Evolutionary conservation across 176 grass and related monocot species (phyloP).

Genomic region (barley (Hordeum vulgare)): MorexV3_pseudomolecules_assembly NC_058521.1:587408960-587409459

Average conservation of each 20-base stretch:
- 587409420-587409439: not conserved
- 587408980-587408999: not conserved
- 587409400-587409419: not conserved
- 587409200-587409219: not conserved
- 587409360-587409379: not conserved
- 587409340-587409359: not conserved
- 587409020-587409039: not conserved
- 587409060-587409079: not conserved
- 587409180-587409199: not conserved
- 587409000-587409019: not conserved
- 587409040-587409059: not conserved
- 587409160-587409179: not conserved
- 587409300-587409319: slow-evolving; percentile 49
- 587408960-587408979: slow-evolving; percentile 87
- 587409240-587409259: slow-evolving; percentile 53
- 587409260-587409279: slow-evolving; percentile 62
- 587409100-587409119: slow-evolving; percentile 82
- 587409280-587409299: slow-evolving; percentile 71
- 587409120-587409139: slow-evolving; percentile 71
- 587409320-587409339: slow-evolving; percentile 46
- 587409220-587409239: not conserved
- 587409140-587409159: slow-evolving; percentile 58
- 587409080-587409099: slow-evolving; percentile 36
- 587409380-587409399: not conserved
- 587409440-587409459: no score